phyloP scores from a whole-genome alignment of 192 early-diverging fungal species.

The Lunasporangiospora selenospora region DNA sequence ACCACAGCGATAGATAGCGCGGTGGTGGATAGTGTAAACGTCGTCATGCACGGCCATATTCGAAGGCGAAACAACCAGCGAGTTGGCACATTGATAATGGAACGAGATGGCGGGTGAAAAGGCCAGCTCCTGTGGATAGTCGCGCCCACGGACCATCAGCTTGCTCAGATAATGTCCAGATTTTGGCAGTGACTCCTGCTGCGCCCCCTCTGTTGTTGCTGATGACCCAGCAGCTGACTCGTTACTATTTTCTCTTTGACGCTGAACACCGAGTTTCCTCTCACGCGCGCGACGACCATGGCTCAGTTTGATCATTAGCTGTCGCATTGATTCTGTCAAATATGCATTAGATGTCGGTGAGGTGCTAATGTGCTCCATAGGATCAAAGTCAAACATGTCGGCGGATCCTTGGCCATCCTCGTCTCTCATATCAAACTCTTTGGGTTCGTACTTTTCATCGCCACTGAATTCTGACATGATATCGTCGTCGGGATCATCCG shows the following conservation, averaged over 20 bases:
- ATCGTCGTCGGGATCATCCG: constrained; percentile 14
- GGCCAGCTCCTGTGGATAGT: constrained; percentile 26
- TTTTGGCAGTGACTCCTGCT: no score
- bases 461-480: constrained; percentile 44
- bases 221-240: no score
- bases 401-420: constrained; percentile 18
- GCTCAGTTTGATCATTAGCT: constrained; percentile 30
- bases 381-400: constrained; percentile 23
- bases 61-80: constrained; percentile 24
- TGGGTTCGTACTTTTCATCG: constrained; percentile 34
- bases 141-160: constrained; percentile 18
- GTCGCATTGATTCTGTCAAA: constrained; percentile 22
- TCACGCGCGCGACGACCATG: constrained; percentile 26
- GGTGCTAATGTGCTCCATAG: background rate
- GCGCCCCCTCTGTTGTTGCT: background rate
- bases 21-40: constrained; percentile 16
- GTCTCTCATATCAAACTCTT: background rate
- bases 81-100: constrained; percentile 40
- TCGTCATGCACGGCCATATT: constrained; percentile 35
- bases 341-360: background rate
- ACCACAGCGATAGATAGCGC: constrained; percentile 27
- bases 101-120: constrained; percentile 24
- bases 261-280: constrained; percentile 16
- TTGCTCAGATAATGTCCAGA: constrained; percentile 9
- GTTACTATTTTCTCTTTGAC: background rate